These are phyloP conservation scores for Lactarius quietus DNA, from an alignment of 768 basidiomycete species.

Conservation along the genomic window DNA sequence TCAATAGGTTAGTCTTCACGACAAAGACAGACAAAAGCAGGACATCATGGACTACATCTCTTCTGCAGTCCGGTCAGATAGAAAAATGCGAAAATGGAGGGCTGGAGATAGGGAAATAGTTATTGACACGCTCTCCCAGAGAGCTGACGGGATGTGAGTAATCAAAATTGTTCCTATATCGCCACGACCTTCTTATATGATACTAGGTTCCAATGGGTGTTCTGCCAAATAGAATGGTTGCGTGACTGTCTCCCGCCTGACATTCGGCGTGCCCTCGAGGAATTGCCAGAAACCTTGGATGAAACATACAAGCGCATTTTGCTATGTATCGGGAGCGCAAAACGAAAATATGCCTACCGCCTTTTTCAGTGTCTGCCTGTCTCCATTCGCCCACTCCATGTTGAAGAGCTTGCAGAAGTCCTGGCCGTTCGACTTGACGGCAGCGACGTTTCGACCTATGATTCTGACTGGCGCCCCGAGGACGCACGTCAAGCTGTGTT, in stretches of 20 bases:
- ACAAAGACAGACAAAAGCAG: not conserved
- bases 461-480: not conserved
- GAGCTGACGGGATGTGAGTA: slow-evolving; percentile 1
- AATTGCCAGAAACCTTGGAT: not conserved
- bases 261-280: not conserved
- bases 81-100: not conserved
- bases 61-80: not conserved
- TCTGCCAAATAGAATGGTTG: slow-evolving; percentile 2
- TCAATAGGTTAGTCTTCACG: not conserved
- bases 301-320: not conserved
- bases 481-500: not conserved
- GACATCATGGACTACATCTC: not conserved
- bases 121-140: not conserved
- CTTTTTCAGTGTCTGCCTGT: not conserved
- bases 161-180: not conserved
- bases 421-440: not conserved
- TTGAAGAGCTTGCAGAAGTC: slow-evolving; percentile 7
- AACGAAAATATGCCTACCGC: not conserved
- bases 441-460: not conserved
- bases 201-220: slow-evolving; percentile 1
- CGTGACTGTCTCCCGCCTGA: not conserved
- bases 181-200: not conserved
- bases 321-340: not conserved
- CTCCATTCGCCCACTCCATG: not conserved
- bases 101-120: not conserved